phyloP scores from a whole-genome alignment of 1,284 basidiomycete genomes.

The Dichomitus squalens region DNA sequence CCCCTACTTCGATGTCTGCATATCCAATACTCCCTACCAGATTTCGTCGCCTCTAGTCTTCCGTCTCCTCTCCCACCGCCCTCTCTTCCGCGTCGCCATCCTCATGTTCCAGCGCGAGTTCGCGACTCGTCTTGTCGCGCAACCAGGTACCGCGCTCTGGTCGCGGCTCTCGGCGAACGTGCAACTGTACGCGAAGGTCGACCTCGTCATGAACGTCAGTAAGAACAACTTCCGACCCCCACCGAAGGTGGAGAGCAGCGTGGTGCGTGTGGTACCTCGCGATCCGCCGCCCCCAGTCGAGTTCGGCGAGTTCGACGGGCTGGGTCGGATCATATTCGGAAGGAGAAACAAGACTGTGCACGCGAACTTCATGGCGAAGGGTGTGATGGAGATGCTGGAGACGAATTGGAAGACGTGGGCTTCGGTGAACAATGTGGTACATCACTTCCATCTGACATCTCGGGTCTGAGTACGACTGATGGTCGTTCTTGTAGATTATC shows the following conservation, averaged over 20 bases:
- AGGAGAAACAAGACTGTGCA: slow-evolving; percentile 91
- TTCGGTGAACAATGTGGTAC: slow-evolving; percentile 76
- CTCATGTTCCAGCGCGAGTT: slow-evolving; percentile 99
- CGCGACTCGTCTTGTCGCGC: slow-evolving; percentile 89
- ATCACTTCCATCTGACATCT: slow-evolving; percentile 21
- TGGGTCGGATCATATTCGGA: slow-evolving; percentile 89
- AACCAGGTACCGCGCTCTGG: slow-evolving; percentile 88
- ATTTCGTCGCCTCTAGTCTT: slow-evolving; percentile 99
- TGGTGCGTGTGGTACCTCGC: slow-evolving; percentile 89
- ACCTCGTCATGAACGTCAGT: slow-evolving; percentile 95
- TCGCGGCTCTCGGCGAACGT: slow-evolving; percentile 96
- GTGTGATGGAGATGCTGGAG: slow-evolving; percentile 94
- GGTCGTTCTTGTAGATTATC: slow-evolving; percentile 53
- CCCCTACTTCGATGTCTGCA: slow-evolving; percentile 99
- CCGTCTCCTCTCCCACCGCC: slow-evolving; percentile 94
- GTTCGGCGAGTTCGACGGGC: slow-evolving; percentile 98
- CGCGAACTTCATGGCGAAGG: slow-evolving; percentile 89
- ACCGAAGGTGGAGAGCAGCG: slow-evolving; percentile 92
- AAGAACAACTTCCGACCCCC: slow-evolving; percentile 97
- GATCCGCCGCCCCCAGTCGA: slow-evolving; percentile 95
- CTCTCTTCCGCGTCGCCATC: slow-evolving; percentile 91
- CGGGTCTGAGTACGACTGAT: background rate
- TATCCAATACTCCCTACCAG: slow-evolving; percentile 98
- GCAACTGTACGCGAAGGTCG: slow-evolving; percentile 94
- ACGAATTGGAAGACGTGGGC: slow-evolving; percentile 96